phyloP scores from a whole-genome alignment of 192 early-diverging fungal species.

The Phlyctochytrium arcticum region DNA sequence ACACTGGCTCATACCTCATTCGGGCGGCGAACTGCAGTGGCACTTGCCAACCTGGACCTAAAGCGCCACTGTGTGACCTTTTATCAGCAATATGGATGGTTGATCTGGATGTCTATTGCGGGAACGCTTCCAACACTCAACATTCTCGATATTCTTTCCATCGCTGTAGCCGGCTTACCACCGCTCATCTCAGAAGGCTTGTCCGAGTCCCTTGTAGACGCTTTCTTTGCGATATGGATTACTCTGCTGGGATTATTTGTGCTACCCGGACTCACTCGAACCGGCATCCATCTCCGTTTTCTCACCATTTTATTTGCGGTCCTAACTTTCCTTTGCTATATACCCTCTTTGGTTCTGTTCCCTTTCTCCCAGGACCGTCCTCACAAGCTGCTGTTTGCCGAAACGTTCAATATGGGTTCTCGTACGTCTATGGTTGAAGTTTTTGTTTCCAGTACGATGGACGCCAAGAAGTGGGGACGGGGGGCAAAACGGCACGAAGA shows the following conservation, averaged over 20 bases:
- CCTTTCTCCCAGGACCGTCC: conserved; percentile 26
- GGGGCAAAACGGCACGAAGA: neutral
- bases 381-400: conserved; percentile 6
- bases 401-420: neutral
- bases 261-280: conserved; percentile 26
- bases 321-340: conserved; percentile 4
- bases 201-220: conserved; percentile 20
- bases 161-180: conserved; percentile 7
- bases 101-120: conserved; percentile 11
- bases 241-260: conserved; percentile 23
- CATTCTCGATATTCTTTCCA: conserved; percentile 4
- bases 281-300: conserved; percentile 13
- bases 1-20: neutral
- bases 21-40: neutral
- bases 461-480: neutral
- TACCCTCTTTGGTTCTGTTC: conserved; percentile 3
- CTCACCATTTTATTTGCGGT: conserved; percentile 3
- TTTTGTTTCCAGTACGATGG: neutral
- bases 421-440: neutral
- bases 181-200: conserved; percentile 22
- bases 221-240: conserved; percentile 20
- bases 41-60: too few species aligned
- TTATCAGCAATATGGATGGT: conserved; percentile 25
- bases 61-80: neutral
- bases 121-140: conserved; percentile 14